Conservation (phyloP, 352 stramenopile species). For the Globisporangium spinosum region DNA sequence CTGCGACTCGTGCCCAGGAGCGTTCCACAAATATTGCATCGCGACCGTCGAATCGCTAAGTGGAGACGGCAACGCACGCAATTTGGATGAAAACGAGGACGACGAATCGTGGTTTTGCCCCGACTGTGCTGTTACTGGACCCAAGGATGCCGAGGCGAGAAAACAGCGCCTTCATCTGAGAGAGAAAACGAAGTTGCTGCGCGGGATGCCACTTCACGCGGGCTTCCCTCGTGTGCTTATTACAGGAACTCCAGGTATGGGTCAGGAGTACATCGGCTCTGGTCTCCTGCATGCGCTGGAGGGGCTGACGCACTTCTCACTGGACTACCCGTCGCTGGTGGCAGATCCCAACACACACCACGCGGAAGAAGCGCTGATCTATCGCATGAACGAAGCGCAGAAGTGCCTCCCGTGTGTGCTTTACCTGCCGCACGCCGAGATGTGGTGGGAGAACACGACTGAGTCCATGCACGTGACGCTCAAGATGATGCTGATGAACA, state of each 20-base stretch:
- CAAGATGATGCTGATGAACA: constrained; percentile 79
- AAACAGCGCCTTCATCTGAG: constrained; percentile 24
- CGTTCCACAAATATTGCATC: constrained; percentile 57
- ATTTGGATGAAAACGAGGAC: background rate
- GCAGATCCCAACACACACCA: constrained; percentile 60
- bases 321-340: constrained; percentile 79
- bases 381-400: constrained; percentile 64
- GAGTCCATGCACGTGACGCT: constrained; percentile 71
- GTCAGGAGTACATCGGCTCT: constrained; percentile 64
- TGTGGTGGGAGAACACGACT: constrained; percentile 72
- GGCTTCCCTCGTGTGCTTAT: constrained; percentile 75
- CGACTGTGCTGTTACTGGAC: constrained; percentile 33
- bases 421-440: constrained; percentile 68
- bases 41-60: constrained; percentile 10
- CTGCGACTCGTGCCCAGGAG: constrained; percentile 57
- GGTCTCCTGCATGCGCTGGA: constrained; percentile 73
- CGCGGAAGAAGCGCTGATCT: constrained; percentile 76
- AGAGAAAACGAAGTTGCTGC: constrained; percentile 27
- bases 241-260: constrained; percentile 53
- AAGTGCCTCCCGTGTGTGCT: constrained; percentile 79
- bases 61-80: background rate
- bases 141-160: constrained; percentile 22
- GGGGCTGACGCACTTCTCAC: constrained; percentile 68
- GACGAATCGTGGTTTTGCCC: constrained; percentile 51
- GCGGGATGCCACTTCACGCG: constrained; percentile 41